Evolutionary conservation across 106 monocot species (phyloP).

Genomic region (Dioscorea alata): DNA sequence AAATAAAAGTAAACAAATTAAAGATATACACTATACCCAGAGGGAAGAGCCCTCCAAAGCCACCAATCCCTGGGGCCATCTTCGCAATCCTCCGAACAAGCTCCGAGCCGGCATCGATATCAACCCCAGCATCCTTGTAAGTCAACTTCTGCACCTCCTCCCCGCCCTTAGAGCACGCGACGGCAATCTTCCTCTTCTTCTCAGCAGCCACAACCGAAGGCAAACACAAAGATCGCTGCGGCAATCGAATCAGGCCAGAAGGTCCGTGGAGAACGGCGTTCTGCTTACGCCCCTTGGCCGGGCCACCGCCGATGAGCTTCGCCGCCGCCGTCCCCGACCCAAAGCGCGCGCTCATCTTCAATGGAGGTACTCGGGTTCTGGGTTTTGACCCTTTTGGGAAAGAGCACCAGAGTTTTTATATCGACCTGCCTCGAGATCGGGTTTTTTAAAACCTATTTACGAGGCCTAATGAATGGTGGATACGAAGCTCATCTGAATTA

Average conservation of each 20-base stretch:
- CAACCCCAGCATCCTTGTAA: slow-evolving; percentile 43
- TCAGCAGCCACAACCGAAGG: neutral
- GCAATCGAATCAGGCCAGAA: neutral
- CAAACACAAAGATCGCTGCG: neutral
- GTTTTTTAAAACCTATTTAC: too few relatives aligned
- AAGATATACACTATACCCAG: slow-evolving; percentile 14
- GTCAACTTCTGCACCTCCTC: slow-evolving; percentile 20
- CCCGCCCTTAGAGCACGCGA: slow-evolving; percentile 3
- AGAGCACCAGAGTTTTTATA: too few relatives aligned
- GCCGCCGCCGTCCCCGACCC: neutral
- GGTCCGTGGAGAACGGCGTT: neutral
- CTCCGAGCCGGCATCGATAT: slow-evolving; percentile 38
- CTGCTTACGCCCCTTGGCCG: neutral
- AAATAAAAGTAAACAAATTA: neutral
- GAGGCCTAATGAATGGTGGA: too few relatives aligned
- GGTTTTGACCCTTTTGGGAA: too few relatives aligned
- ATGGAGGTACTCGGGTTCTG: too few relatives aligned
- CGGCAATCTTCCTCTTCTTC: neutral
- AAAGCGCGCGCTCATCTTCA: too few relatives aligned
- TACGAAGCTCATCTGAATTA: too few relatives aligned
- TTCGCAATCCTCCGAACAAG: slow-evolving; percentile 42
- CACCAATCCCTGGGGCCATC: slow-evolving; percentile 48
- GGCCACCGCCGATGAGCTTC: neutral
- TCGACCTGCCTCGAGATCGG: too few relatives aligned
- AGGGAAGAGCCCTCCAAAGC: slow-evolving; percentile 43